Evolutionary conservation across 305 asterid species (phyloP).

Genomic region (Coffea humblotiana): DNA sequence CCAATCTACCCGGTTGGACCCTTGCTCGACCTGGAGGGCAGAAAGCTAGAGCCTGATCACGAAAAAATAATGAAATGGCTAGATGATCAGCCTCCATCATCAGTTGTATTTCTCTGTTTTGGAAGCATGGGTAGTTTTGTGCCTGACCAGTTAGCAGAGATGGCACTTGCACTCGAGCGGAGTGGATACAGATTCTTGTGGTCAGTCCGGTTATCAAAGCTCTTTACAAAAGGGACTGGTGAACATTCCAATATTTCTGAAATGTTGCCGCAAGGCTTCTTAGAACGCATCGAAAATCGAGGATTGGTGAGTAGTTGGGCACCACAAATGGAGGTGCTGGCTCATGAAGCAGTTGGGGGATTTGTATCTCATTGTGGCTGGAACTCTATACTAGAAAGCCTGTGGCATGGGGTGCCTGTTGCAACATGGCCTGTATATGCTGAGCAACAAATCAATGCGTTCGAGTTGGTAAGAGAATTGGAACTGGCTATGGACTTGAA

Average conservation of each 20-base stretch:
- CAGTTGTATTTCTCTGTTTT: not conserved
- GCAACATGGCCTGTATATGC: conserved; percentile 15
- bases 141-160: not conserved
- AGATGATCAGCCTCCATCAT: not conserved
- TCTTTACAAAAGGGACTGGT: not conserved
- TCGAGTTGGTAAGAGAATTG: conserved; percentile 9
- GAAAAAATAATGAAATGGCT: not conserved
- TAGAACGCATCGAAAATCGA: not conserved
- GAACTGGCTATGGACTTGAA: conserved; percentile 9
- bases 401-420: conserved; percentile 12
- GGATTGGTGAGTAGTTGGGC: conserved; percentile 3
- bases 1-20: conserved; percentile 12
- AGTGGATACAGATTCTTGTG: not conserved
- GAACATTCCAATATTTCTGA: not conserved
- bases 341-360: conserved; percentile 12
- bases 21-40: not conserved
- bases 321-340: conserved; percentile 9
- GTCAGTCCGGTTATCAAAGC: not conserved
- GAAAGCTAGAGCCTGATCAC: not conserved
- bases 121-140: not conserved
- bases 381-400: conserved; percentile 8
- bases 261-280: not conserved
- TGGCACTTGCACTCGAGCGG: not conserved
- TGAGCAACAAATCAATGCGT: conserved; percentile 4
- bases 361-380: conserved; percentile 17